Evolutionary conservation across 106 monocot genomes (phyloP).

Genomic region (Dendrobium nobile): DNA sequence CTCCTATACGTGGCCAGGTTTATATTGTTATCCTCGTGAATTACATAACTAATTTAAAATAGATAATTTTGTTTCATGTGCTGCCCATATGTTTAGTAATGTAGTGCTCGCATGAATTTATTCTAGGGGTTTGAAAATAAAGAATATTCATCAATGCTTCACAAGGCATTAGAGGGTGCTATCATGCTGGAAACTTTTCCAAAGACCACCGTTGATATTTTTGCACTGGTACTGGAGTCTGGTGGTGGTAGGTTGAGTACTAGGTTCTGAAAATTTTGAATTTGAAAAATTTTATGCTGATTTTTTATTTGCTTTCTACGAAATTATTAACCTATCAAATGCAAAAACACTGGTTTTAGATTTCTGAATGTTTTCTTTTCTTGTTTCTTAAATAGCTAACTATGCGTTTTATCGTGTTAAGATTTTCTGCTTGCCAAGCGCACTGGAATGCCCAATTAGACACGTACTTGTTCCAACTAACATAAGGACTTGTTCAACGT

Average conservation of each 20-base stretch:
- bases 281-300: too few species aligned
- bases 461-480: too few species aligned
- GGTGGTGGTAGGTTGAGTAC: slow-evolving; percentile 68
- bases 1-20: slow-evolving; percentile 79
- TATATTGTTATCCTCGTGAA: neutral
- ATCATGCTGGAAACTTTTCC: slow-evolving; percentile 80
- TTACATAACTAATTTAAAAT: neutral
- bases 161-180: slow-evolving; percentile 92
- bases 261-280: neutral
- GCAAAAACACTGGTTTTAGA: neutral
- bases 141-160: slow-evolving; percentile 80
- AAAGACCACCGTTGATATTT: slow-evolving; percentile 96
- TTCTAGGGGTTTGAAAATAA: slow-evolving; percentile 74
- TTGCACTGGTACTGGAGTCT: slow-evolving; percentile 94
- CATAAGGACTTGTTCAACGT: too few species aligned
- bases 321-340: neutral
- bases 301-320: neutral
- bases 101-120: neutral
- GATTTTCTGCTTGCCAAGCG: neutral
- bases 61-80: neutral
- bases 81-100: neutral
- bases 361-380: neutral
- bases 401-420: neutral
- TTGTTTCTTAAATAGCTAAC: neutral
- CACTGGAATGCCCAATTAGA: neutral